Evolutionary conservation across 2,329 filamentous ascomycete genomes (phyloP).

Genomic region (Penicillium sp.): DNA sequence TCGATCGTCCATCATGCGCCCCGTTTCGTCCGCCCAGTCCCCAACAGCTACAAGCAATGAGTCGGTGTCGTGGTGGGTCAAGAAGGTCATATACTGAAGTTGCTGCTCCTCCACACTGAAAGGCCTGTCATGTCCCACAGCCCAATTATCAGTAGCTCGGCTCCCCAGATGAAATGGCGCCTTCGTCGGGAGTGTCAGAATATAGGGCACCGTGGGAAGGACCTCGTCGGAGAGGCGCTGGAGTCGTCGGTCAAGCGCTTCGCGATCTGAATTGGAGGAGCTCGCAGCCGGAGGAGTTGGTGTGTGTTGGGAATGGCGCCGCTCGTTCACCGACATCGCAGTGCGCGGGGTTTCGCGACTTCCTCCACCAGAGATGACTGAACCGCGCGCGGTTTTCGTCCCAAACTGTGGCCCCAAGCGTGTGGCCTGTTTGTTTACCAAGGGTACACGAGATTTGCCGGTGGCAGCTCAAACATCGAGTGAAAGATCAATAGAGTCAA

Average conservation of each 20-base stretch:
- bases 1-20: conserved; percentile 47
- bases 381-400: conserved; percentile 5
- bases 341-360: conserved; percentile 25
- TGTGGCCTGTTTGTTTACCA: background rate
- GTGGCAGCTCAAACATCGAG: conserved; percentile 23
- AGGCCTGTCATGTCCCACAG: conserved; percentile 51
- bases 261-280: conserved; percentile 27
- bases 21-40: conserved; percentile 55
- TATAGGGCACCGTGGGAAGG: conserved; percentile 48
- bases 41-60: conserved; percentile 55
- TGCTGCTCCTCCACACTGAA: conserved; percentile 59
- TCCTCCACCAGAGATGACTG: conserved; percentile 15
- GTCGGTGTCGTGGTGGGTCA: conserved; percentile 59
- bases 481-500: conserved; percentile 12
- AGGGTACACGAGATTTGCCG: background rate
- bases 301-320: conserved; percentile 30
- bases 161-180: conserved; percentile 47
- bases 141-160: conserved; percentile 50
- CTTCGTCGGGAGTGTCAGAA: conserved; percentile 50
- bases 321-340: conserved; percentile 45
- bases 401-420: background rate
- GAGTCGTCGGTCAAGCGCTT: conserved; percentile 39
- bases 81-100: conserved; percentile 64
- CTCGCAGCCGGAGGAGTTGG: conserved; percentile 25
- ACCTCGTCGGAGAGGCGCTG: conserved; percentile 44